Evolutionary conservation across 1,284 basidiomycete species (phyloP).

Genomic region (Nidula niveotomentosa): DNA sequence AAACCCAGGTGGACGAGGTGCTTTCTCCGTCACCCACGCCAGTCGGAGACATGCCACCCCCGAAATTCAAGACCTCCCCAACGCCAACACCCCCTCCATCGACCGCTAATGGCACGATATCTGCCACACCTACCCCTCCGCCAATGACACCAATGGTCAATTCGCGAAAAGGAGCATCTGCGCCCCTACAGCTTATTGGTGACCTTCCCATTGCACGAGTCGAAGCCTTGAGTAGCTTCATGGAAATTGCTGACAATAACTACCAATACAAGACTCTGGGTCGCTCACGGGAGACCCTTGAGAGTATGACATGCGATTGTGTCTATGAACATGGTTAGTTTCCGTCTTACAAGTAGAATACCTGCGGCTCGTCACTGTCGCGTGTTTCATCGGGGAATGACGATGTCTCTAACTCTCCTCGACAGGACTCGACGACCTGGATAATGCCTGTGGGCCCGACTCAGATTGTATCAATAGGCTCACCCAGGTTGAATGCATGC

Average conservation of each 20-base stretch:
- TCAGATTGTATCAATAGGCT: slow-evolving; percentile 98
- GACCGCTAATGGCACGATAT: slow-evolving; percentile 24
- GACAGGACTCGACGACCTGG: slow-evolving; percentile 56
- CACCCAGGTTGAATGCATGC: slow-evolving; percentile 94
- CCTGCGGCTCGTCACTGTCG: background rate
- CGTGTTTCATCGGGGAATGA: background rate
- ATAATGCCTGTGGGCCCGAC: slow-evolving; percentile 81
- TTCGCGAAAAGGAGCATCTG: slow-evolving; percentile 27
- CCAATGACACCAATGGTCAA: slow-evolving; percentile 19
- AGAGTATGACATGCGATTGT: slow-evolving; percentile 95
- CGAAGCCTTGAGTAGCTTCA: slow-evolving; percentile 76
- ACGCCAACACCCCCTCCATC: slow-evolving; percentile 28
- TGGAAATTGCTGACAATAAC: slow-evolving; percentile 74
- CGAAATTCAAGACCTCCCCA: slow-evolving; percentile 29
- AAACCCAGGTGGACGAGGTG: too few relatives aligned
- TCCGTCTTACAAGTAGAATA: background rate
- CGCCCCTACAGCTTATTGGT: slow-evolving; percentile 66
- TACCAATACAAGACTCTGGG: slow-evolving; percentile 92
- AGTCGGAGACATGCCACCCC: slow-evolving; percentile 21
- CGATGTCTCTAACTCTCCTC: slow-evolving; percentile 6
- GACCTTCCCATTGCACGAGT: slow-evolving; percentile 77
- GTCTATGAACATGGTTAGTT: slow-evolving; percentile 78
- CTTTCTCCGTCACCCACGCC: slow-evolving; percentile 32
- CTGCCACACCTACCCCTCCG: slow-evolving; percentile 33
- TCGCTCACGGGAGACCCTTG: slow-evolving; percentile 82